A percentile compares a stretch with the other conserved stretches of the same genome.
phyloP scores from a whole-genome alignment of 805 yeast genomes.

The Metschnikowia hibisci region DNA sequence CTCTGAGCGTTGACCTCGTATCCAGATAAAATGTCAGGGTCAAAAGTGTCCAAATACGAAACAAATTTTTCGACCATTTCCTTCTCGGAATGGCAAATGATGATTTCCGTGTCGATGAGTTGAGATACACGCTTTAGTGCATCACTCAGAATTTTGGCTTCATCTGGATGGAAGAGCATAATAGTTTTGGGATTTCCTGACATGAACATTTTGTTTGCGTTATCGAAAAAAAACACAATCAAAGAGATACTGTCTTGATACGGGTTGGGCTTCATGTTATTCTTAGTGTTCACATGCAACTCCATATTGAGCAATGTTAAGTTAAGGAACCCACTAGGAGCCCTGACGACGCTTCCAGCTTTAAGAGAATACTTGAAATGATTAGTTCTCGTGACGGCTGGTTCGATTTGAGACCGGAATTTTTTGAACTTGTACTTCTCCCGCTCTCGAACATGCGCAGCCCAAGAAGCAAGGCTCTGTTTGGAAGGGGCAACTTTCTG shows the following conservation, averaged over 20 bases:
- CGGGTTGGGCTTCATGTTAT: conserved; percentile 59
- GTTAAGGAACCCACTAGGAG: conserved; percentile 40
- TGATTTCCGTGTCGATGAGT: conserved; percentile 2
- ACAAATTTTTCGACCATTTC: conserved; percentile 56
- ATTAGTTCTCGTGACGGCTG: conserved; percentile 38
- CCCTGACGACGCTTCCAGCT: conserved; percentile 29
- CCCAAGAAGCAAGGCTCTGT: conserved; percentile 35
- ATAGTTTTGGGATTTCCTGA: conserved; percentile 7
- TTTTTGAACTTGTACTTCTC: conserved; percentile 12
- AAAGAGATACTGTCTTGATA: conserved; percentile 50
- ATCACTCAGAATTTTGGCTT: background rate
- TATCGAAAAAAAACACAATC: conserved; percentile 62
- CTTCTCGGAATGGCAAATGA: conserved; percentile 40
- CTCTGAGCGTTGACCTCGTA: conserved; percentile 76
- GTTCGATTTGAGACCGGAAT: conserved; percentile 50
- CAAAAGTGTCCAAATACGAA: conserved; percentile 54
- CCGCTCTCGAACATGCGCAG: conserved; percentile 13
- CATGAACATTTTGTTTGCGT: conserved; percentile 22
- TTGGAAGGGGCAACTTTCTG: conserved; percentile 46
- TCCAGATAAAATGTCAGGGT: conserved; percentile 87
- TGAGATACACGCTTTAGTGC: conserved; percentile 5
- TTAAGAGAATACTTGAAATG: conserved; percentile 39
- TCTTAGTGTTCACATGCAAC: conserved; percentile 57
- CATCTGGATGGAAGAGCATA: conserved; percentile 8
- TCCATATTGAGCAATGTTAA: conserved; percentile 65